Evolutionary conservation across 345 rosid genomes (phyloP).

Genomic region (Physaria fendleri): DNA sequence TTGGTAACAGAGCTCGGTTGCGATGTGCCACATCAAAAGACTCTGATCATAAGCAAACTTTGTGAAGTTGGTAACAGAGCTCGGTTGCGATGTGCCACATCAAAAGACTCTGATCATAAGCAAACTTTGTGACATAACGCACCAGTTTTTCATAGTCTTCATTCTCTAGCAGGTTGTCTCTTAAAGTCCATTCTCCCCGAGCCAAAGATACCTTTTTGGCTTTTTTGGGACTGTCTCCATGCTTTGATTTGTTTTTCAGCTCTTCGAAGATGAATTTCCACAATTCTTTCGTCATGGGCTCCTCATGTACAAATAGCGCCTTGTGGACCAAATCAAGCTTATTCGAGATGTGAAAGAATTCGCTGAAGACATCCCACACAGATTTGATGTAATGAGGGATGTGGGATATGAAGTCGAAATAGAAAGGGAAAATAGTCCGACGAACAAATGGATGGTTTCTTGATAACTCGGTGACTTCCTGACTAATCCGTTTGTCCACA

Average conservation of each 20-base stretch:
- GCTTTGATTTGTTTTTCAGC: constrained; percentile 32
- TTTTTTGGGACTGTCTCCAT: constrained; percentile 41
- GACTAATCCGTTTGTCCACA: constrained; percentile 16
- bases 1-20: constrained; percentile 51
- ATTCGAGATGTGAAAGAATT: constrained; percentile 26
- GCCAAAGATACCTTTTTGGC: constrained; percentile 43
- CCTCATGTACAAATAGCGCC: constrained; percentile 23
- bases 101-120: constrained; percentile 39
- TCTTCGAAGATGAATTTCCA: constrained; percentile 44
- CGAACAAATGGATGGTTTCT: constrained; percentile 8
- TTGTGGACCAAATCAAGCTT: constrained; percentile 24
- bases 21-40: constrained; percentile 50
- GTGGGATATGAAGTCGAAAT: constrained; percentile 6
- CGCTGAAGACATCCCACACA: constrained; percentile 4
- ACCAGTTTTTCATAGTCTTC: constrained; percentile 11
- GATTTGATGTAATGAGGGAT: constrained; percentile 18
- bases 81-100: constrained; percentile 63
- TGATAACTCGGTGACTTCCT: constrained; percentile 6
- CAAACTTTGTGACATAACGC: constrained; percentile 26
- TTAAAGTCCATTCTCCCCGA: constrained; percentile 47
- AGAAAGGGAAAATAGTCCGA: constrained; percentile 6
- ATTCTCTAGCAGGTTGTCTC: neutral
- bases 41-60: constrained; percentile 36
- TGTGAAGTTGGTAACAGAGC: constrained; percentile 31
- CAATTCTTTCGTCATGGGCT: constrained; percentile 39